Base-by-base conservation (phyloP, 2,329 filamentous ascomycete genomes). In the Didymella exigua region DNA sequence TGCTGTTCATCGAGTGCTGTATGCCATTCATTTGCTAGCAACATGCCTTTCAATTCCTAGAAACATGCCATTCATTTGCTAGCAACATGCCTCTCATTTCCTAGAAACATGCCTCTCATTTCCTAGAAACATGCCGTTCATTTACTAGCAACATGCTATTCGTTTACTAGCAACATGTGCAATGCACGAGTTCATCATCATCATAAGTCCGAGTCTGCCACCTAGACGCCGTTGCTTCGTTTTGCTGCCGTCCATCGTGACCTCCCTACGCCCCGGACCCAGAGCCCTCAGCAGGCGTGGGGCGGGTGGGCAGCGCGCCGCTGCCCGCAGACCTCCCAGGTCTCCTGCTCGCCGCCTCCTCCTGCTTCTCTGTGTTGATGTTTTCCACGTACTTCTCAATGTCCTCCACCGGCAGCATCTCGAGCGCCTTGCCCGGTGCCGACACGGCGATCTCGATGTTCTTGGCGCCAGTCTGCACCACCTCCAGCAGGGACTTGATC, bases 381-480 rank as follows among this genome's bases (percentile, higher is more conserved):
- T 87, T 95, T 87, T 98, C 98, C 73, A 99, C 96, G 73, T 96
- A 97, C 67, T 86, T 86, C 82, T 99, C 95, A 71, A 99, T 99
- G 71, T 96, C 91, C 76, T 98, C 93, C 27, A 93, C 89, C 2
- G 92, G 91, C 66, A 99, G 84, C 87, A 96, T 93, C 82, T 98
- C 93, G 61, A 99, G 86, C 14, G 84, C 77, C 82, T 96, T 92
- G 47, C 91, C 93, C 6, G 95, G 93, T 7, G 91, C 90, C 92
- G 98, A 97, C 73, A 99, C 88, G 54, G 96, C 95, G 72, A 99
- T 98, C 81, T 99, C 95, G 71, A 99, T 99, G 79, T 99, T 99
- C 87, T 99, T 99, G 48, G 95, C 95, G 61, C 95, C 95, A 2
- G 95, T 99, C 80, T 99, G 95, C 59, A 99, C 95, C 49, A 99